Base-by-base conservation (phyloP, 108 stramenopile genomes). In the Skeletonema grethae region DNA sequence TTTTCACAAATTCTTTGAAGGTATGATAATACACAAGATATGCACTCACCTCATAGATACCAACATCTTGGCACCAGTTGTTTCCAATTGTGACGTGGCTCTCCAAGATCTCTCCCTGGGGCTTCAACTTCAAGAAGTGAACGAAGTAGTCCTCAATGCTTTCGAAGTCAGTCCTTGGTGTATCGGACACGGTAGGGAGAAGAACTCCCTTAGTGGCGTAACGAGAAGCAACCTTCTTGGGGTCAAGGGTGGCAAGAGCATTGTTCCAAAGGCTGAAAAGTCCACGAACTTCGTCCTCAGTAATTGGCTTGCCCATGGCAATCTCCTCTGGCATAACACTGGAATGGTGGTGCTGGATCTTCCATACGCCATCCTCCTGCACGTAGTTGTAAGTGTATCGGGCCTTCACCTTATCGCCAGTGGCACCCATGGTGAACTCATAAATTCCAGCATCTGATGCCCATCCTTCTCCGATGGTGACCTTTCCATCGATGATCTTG, bases 221-320 rank as follows among this genome's bases (percentile, higher is more conserved):
- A 29, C 84, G 65, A 41, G 66, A 22, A 22, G 84, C 84, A 8
- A 85, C 84, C 38, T 53, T 53, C 34, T 66, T 62, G 0, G 84
- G 70, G 56, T 85, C 84, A n/a, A 61, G 31, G 8, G 86, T 87
- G 29, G 82, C 86, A 24, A 87, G 69, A 8, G 86, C 86, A 62
- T 87, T 82, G 58, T 87, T 87, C 86, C 86, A 87, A 5, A 87
- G 67, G 24, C 67, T 20, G 75, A 87, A 87, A 28, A 87, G 65
- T 15, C 69, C 60, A n/a, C 68, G 75, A 15, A 83, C 82, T 65
- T 86, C 80, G 4, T 65, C 61, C 55, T 84, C 76, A 18, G 75
- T 78, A 39, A 86, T 83, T 18, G 67, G 68, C 50, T 73, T 59
- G 34, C 38, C 67, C 29, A 69, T 73, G 11, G 46, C 62, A 65